phyloP scores from a whole-genome alignment of 345 rosid species.

The Gossypium longicalyx region DNA sequence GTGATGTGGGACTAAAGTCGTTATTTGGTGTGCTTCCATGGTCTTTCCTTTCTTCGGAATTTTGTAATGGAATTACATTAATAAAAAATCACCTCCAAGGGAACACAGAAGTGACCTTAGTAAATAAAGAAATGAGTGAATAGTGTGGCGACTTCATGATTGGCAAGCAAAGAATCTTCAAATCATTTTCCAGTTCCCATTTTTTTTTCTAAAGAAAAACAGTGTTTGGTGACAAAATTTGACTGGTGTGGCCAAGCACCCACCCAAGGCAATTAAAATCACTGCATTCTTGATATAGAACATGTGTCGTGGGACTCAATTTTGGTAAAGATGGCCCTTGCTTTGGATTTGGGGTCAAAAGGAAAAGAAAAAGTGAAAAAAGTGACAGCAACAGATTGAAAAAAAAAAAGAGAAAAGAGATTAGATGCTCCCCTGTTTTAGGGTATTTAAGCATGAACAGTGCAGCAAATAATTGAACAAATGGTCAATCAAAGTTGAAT shows the following conservation, averaged over 20 bases:
- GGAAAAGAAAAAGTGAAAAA: not conserved
- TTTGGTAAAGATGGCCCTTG: not conserved
- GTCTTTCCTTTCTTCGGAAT: not conserved
- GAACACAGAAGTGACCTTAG: not conserved
- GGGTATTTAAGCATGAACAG: not conserved
- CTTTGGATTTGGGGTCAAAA: not conserved
- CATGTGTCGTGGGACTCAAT: not conserved
- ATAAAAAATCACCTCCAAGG: not conserved
- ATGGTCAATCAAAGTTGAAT: not conserved
- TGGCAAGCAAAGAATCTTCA: not conserved
- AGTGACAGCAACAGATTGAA: conserved; percentile 6
- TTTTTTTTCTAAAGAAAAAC: not conserved
- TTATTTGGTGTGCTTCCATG: too few relatives aligned
- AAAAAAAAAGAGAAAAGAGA: not conserved
- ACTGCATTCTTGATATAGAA: not conserved
- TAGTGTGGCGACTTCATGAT: not conserved
- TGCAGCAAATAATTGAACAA: not conserved
- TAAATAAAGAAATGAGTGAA: not conserved
- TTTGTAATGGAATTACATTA: not conserved
- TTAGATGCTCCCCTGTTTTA: not conserved
- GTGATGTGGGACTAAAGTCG: too few relatives aligned
- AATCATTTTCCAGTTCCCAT: not conserved
- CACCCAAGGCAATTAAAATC: not conserved
- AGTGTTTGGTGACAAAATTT: not conserved
- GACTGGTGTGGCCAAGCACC: not conserved